Base-by-base conservation (phyloP, 441 rosid species). In the Gossypium davidsonii region DNA sequence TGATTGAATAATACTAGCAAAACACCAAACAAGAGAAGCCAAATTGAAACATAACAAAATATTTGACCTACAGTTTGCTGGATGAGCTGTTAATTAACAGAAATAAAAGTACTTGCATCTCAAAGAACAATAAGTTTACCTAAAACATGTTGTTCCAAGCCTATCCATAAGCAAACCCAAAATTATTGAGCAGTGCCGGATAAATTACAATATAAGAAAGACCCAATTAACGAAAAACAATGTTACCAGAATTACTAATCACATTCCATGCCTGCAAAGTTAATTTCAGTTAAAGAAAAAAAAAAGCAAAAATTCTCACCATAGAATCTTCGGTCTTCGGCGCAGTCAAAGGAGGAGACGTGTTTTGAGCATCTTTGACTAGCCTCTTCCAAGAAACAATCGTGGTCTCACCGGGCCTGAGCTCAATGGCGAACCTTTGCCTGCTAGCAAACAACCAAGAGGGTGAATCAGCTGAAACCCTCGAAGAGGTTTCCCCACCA, bases 321-420 rank as follows among this genome's bases (percentile, higher is more conserved):
- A 51, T 67, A 55, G 77, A 75, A 65, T 42, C 73, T 63, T 64
- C 68, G 39, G 71, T 28, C 65, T 62, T 46, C 9, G 25, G 70
- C 62, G 53, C 66, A 60, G 48, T 46, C 34, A 31, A 53, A 44
- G 39, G 60, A 65, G 37, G 25, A 56, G 65, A 17, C 23, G 62
- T 74, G 74, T 6, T 51, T 28, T 52, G 72, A 68, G 78, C 72
- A n/a, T 77, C 83, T 59, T 70, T 77, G 63, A 79, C 59, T 21
- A 82, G 76, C 74, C 75, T 79, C 78, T 79, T 82, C 85, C 85
- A 82, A 26, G 85, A 82, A 39, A 82, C 85, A 5, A 82, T 82
- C 1, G 85, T 82, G 21, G 85, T 82, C 79, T 79, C 83, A 6
- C 81, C 85, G 11, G 83, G 85, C 64, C 68, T 72, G 25, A 82